Percentiles rank a stretch among this genome's conserved stretches.
Evolutionary conservation across 2,329 filamentous ascomycete species (phyloP).

Genomic region (Penicillium crustosum): DNA sequence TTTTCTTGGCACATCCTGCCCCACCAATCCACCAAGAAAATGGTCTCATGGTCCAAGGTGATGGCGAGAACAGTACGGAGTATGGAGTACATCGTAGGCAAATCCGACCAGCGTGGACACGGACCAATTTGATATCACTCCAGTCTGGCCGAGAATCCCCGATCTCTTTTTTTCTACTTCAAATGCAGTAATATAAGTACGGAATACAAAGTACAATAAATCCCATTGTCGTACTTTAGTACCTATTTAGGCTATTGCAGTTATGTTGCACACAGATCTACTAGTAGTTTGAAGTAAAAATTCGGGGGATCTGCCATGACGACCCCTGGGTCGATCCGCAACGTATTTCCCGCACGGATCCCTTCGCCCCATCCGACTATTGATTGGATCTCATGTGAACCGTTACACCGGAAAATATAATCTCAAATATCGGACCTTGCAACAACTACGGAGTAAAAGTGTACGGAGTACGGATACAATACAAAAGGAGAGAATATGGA

Average conservation of each 20-base stretch:
- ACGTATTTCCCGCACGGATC: conserved; percentile 22
- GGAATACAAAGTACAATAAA: neutral
- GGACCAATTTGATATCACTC: conserved; percentile 10
- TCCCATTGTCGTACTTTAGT: neutral
- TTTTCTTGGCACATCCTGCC: conserved; percentile 2
- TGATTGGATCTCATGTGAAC: conserved; percentile 28
- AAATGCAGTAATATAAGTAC: neutral
- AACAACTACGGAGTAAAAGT: neutral
- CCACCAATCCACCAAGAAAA: neutral
- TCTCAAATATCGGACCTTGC: conserved; percentile 27
- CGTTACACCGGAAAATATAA: conserved; percentile 21
- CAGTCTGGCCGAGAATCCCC: conserved; percentile 11
- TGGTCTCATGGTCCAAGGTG: neutral
- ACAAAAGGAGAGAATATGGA: conserved; percentile 3
- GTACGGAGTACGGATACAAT: too few relatives aligned
- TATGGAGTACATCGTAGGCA: neutral
- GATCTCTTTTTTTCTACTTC: neutral
- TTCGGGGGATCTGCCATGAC: conserved; percentile 21
- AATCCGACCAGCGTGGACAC: neutral
- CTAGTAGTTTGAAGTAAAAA: neutral
- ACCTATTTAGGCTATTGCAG: neutral
- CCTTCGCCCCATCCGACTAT: conserved; percentile 24
- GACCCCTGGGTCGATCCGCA: conserved; percentile 26
- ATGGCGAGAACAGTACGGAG: neutral
- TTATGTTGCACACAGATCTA: conserved; percentile 13